Evolutionary conservation across 306 rosid genomes (phyloP).

Genomic region (Erythrophleum fordii): DNA sequence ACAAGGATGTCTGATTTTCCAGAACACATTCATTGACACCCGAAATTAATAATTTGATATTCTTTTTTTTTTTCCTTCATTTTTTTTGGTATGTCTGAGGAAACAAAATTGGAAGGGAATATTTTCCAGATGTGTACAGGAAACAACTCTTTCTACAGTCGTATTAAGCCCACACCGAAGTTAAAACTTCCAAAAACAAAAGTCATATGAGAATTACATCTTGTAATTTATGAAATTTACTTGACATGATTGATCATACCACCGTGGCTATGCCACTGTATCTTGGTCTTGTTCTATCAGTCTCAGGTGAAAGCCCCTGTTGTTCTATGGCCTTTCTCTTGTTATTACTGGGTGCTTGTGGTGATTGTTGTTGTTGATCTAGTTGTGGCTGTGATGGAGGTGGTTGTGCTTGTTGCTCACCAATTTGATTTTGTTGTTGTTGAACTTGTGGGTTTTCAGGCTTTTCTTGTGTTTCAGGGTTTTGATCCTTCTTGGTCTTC

Average conservation of each 20-base stretch:
- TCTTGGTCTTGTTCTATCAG: slow-evolving; percentile 90
- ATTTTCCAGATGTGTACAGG: slow-evolving; percentile 65
- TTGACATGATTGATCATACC: slow-evolving; percentile 53
- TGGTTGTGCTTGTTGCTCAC: not conserved
- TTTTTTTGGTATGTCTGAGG: slow-evolving; percentile 18
- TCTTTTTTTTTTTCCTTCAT: slow-evolving; percentile 11
- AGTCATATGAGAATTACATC: slow-evolving; percentile 47
- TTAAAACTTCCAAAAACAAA: slow-evolving; percentile 8
- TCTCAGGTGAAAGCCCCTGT: slow-evolving; percentile 68
- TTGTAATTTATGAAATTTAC: slow-evolving; percentile 41
- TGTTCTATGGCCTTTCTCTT: slow-evolving; percentile 90
- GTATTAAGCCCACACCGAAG: slow-evolving; percentile 53
- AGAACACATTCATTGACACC: not conserved
- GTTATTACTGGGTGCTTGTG: slow-evolving; percentile 48
- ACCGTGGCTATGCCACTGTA: slow-evolving; percentile 76
- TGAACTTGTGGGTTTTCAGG: slow-evolving; percentile 41
- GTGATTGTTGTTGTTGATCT: slow-evolving; percentile 51
- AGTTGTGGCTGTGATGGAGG: not conserved
- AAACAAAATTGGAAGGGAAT: slow-evolving; percentile 68
- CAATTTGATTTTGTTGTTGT: slow-evolving; percentile 18
- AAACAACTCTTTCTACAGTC: slow-evolving; percentile 59
- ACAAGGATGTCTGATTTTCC: not conserved
- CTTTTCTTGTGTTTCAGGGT: slow-evolving; percentile 41
- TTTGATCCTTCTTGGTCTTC: slow-evolving; percentile 66
- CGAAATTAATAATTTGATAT: not conserved